Evolutionary conservation across 352 stramenopile species (phyloP), one percentile per base, ranked within the genome.

Genomic region (Phytophthora agathidicida): DNA sequence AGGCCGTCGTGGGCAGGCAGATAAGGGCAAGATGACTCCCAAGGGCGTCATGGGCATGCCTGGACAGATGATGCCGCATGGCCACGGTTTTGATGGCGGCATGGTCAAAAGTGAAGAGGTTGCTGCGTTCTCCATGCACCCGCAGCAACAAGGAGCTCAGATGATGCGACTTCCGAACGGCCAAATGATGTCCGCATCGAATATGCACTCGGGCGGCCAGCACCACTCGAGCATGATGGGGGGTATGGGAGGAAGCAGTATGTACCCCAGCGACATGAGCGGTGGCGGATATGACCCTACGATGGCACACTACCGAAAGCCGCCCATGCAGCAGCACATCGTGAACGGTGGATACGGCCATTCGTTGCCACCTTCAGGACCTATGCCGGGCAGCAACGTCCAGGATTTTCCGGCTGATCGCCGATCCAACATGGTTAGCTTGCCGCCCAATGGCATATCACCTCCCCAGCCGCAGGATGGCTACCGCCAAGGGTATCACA

Each of bases 21-120:
- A 84, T 23, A 86, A 84, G 47, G 49, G 54, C 19, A 83, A 80
- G 47, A 65, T 65, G 42, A 71, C 61, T 6, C 22, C 63, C 0
- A 79, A 74, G 42, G 41, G 31, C n/a, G 65, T 60, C 16, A 60
- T 69, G 31, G 67, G 55, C n/a, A 68, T 77, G 52, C 19, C 35
- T 38, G 50, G 51, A 45, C 56, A 65, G 7, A 63, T 72, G 55
- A 64, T 66, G 50, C 56, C 61, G 38, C 65, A 78, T 26, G 43
- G 44, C 0, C 38, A 52, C 0, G 61, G 58, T 3, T 90, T 90
- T 60, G 64, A 72, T 3, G 67, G 65, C 4, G 64, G 62, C 2
- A 75, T 90, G 64, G 66, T 90, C 44, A 90, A 90, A 53, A 88
- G 76, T 55, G 80, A 90, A 47, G 77, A 90, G 48, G 71, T 90